phyloP scores from a whole-genome alignment of 1,284 basidiomycete genomes.

The Volvariella volvacea region DNA sequence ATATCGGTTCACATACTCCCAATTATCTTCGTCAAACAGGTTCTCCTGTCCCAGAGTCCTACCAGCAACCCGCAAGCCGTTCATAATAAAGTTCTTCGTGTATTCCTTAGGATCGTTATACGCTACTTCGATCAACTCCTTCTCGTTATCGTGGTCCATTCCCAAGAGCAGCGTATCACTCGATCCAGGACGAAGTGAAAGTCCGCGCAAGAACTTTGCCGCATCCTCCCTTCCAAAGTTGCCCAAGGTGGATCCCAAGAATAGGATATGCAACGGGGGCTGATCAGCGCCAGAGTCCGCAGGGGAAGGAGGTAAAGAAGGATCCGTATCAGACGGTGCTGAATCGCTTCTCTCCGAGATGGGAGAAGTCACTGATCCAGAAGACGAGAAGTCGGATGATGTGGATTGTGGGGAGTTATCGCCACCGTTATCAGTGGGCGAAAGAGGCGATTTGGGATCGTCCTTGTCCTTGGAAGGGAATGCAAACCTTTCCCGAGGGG shows the following conservation, averaged over 20 bases:
- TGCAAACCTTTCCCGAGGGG: slow-evolving; percentile 9
- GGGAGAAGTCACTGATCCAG: not conserved
- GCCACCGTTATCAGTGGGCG: not conserved
- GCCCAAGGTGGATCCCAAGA: slow-evolving; percentile 92
- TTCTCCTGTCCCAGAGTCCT: slow-evolving; percentile 52
- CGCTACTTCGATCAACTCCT: slow-evolving; percentile 63
- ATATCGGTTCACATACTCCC: slow-evolving; percentile 81
- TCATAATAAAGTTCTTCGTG: slow-evolving; percentile 85
- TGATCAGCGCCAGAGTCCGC: slow-evolving; percentile 23
- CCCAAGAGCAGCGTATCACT: slow-evolving; percentile 76
- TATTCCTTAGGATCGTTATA: slow-evolving; percentile 81
- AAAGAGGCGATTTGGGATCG: not conserved
- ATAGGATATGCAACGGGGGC: slow-evolving; percentile 73
- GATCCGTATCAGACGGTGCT: slow-evolving; percentile 15
- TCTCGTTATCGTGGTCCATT: slow-evolving; percentile 78
- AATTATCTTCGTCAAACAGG: slow-evolving; percentile 61
- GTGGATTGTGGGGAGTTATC: not conserved
- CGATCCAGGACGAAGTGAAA: slow-evolving; percentile 71
- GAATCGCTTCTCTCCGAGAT: slow-evolving; percentile 1
- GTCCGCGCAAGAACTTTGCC: slow-evolving; percentile 67
- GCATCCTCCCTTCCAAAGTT: slow-evolving; percentile 83
- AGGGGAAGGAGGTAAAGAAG: slow-evolving; percentile 21
- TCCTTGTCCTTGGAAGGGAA: not conserved
- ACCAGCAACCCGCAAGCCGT: slow-evolving; percentile 72
- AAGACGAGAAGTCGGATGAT: slow-evolving; percentile 3